Base-by-base conservation (phyloP, 805 yeast species). In the Monosporozyma aquatica region DNA sequence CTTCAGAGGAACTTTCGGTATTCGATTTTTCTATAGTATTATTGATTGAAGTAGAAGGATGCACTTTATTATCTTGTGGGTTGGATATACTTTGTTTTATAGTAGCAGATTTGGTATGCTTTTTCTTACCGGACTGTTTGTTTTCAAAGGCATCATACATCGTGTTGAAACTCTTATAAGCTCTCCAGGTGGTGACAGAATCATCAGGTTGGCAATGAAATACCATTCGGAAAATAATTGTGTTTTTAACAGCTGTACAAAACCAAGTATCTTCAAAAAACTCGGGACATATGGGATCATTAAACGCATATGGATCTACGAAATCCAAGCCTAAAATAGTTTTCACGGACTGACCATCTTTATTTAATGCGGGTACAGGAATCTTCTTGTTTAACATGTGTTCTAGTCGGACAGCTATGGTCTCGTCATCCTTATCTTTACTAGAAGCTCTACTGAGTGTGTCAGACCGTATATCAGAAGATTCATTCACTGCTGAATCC, bases 151-250 rank as follows among this genome's bases (percentile, higher is more conserved):
- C 87, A 15, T 71, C 67, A 39, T 69, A 70, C 51, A 82, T 62
- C 46, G 74, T 76, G 45, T 78, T 71, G 58, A 70, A 82, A 22
- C 73, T 78, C 58, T 85, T 89, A 61, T 87, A 92, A 43, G 87
- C 95, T 43, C 74, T 74, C 99, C 99, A 92, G 0, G 87, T 74
- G 20, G 71, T 71, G n/a, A 90, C 97, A 6, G 76, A 70, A 59
- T 90, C 87, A 62, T 92, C 98, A 0, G 99, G 99, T 58, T 94
- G 98, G 47, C 86, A 78, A 49, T 89, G 89, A 72, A 92, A 92
- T 1, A 92, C 84, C 60, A 82, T 69, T 47, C 96, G 71, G 66
- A 75, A 92, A 1, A 94, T 66, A 45, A 75, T 70, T 0, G 97
- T 87, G 56, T 92, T 92, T 53, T 89, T 72, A 41, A 82, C 67